Percentiles rank a stretch among this genome's conserved stretches.
phyloP scores from a whole-genome alignment of 2,329 filamentous ascomycete genomes.

The Mycocentrospora acerina region DNA sequence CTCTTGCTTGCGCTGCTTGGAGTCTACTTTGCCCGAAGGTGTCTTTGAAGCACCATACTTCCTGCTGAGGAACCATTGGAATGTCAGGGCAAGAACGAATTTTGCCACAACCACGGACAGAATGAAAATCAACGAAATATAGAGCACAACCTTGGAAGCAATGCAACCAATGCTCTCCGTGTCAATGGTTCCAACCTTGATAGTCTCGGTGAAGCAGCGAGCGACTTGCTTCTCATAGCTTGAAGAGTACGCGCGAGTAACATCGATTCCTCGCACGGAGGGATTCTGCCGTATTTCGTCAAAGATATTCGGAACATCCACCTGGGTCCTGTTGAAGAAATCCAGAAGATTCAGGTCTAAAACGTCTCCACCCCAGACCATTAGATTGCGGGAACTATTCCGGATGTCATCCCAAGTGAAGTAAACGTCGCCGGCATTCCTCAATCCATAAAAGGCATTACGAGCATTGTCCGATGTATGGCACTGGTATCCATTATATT shows the following conservation, averaged over 20 bases:
- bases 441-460: conserved; percentile 72
- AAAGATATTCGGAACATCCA: conserved; percentile 74
- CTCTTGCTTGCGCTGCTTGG: conserved; percentile 83
- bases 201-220: conserved; percentile 86
- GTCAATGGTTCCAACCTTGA: conserved; percentile 94
- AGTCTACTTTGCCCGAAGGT: conserved; percentile 71
- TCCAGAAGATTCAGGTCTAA: conserved; percentile 83
- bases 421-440: conserved; percentile 80
- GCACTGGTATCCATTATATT: conserved; percentile 84
- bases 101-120: conserved; percentile 82
- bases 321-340: conserved; percentile 86
- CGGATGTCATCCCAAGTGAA: conserved; percentile 94
- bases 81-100: conserved; percentile 84
- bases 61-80: conserved; percentile 94
- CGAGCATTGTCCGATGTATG: conserved; percentile 74
- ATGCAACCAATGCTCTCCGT: conserved; percentile 97
- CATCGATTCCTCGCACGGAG: conserved; percentile 77
- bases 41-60: conserved; percentile 84
- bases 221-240: conserved; percentile 77
- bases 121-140: conserved; percentile 89
- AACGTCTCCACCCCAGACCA: conserved; percentile 93
- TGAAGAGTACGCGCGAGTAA: conserved; percentile 84
- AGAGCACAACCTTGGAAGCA: conserved; percentile 93
- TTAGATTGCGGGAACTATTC: conserved; percentile 83
- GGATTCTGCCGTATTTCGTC: conserved; percentile 73